Evolutionary conservation across 2,329 filamentous ascomycete genomes (phyloP).

Genomic region (Ophiocordyceps camponoti-rufipedis): DNA sequence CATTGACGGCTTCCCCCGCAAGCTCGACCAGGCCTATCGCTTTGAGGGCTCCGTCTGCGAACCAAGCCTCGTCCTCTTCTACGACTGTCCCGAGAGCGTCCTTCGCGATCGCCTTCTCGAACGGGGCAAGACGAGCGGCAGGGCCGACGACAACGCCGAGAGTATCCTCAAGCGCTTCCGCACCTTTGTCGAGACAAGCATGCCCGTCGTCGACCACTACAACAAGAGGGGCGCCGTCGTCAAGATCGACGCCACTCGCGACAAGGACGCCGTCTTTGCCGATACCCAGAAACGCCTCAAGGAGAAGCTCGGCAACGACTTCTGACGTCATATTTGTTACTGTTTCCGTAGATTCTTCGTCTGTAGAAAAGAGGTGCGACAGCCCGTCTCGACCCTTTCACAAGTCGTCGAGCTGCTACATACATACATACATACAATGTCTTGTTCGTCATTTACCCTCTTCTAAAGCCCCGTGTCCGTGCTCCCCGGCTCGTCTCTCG

Average conservation of each 20-base stretch:
- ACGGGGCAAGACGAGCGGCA: constrained; percentile 80
- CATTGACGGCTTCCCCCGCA: constrained; percentile 74
- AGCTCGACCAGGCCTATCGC: constrained; percentile 89
- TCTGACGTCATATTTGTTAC: constrained; percentile 3
- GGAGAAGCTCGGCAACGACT: constrained; percentile 24
- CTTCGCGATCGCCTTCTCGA: constrained; percentile 75
- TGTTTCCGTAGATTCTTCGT: neutral
- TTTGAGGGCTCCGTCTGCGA: constrained; percentile 83
- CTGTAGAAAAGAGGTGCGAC: neutral
- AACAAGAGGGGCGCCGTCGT: constrained; percentile 60
- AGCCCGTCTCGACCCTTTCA: no score
- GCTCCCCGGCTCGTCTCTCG: no score
- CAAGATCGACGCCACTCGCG: constrained; percentile 54
- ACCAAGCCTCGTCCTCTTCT: constrained; percentile 77
- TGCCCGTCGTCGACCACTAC: constrained; percentile 88
- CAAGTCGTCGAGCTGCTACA: no score
- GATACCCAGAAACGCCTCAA: constrained; percentile 31
- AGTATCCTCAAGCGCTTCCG: constrained; percentile 93
- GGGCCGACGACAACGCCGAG: constrained; percentile 85
- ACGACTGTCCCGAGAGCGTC: constrained; percentile 76
- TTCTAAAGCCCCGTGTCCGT: no score
- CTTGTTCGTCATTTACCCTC: no score
- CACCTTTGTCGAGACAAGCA: constrained; percentile 87
- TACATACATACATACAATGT: no score
- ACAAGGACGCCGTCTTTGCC: constrained; percentile 42